phyloP scores from a whole-genome alignment of 371 early-diverging fungal species.

The Apophysomyces elegans region DNA sequence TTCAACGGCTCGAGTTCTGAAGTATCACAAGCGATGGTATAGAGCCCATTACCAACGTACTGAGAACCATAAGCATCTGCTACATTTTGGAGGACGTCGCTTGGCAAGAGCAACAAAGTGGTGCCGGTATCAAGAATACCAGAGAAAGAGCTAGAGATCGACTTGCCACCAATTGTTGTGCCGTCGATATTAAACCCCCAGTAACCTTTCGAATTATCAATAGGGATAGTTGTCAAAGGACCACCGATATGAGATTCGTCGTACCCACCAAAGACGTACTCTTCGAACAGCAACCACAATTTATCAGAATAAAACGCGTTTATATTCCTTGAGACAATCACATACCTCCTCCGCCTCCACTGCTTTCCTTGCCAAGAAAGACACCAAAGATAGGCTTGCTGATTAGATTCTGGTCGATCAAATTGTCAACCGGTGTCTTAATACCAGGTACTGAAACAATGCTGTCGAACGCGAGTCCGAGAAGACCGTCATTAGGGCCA shows the following conservation, averaged over 20 bases:
- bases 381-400: slow-evolving; percentile 26
- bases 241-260: slow-evolving; percentile 39
- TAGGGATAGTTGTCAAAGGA: slow-evolving; percentile 41
- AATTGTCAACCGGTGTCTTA: slow-evolving; percentile 36
- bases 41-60: slow-evolving; percentile 24
- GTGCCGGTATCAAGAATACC: slow-evolving; percentile 62
- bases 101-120: slow-evolving; percentile 53
- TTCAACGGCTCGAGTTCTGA: slow-evolving; percentile 16
- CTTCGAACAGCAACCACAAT: slow-evolving; percentile 1
- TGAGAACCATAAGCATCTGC: slow-evolving; percentile 19
- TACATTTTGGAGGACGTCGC: slow-evolving; percentile 29
- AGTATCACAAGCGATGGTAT: slow-evolving; percentile 23
- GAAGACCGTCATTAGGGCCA: slow-evolving; percentile 29
- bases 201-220: slow-evolving; percentile 29
- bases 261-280: slow-evolving; percentile 51
- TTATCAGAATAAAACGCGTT: background rate
- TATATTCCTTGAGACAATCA: too few relatives aligned
- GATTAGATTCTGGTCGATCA: slow-evolving; percentile 24
- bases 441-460: slow-evolving; percentile 44
- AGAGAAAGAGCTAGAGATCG: background rate
- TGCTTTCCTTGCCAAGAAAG: slow-evolving; percentile 19
- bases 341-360: slow-evolving; percentile 22
- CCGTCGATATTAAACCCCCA: slow-evolving; percentile 13
- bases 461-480: slow-evolving; percentile 53
- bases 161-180: background rate